phyloP scores from a whole-genome alignment of 108 stramenopile genomes.

The Epipyxis sp. region DNA sequence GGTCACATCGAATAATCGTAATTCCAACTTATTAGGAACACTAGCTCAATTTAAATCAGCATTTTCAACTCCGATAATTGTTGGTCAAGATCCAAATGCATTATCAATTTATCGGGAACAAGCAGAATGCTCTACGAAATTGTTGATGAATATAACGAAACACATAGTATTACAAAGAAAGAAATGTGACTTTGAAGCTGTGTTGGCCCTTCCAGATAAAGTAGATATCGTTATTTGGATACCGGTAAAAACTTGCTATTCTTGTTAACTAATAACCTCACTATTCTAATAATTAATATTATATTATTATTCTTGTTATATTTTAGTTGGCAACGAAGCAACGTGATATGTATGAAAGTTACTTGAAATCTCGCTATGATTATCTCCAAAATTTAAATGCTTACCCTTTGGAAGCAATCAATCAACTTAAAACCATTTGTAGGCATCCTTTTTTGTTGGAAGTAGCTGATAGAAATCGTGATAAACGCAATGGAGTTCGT shows the following conservation, averaged over 20 bases:
- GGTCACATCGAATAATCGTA: constrained; percentile 20
- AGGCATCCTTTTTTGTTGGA: constrained; percentile 9
- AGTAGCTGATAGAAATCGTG: no score
- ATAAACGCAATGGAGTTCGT: no score
- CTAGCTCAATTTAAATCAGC: not conserved
- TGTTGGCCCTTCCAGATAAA: not conserved
- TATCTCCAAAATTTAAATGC: no score
- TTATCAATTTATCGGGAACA: not conserved
- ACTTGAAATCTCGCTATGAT: no score
- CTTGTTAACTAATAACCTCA: no score
- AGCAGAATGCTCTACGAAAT: not conserved
- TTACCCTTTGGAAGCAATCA: constrained; percentile 31
- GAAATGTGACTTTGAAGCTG: not conserved
- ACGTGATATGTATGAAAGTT: not conserved
- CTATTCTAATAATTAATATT: no score
- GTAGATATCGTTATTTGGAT: constrained; percentile 23
- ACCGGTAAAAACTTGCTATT: no score
- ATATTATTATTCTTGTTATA: no score
- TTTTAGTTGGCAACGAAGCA: constrained; percentile 15
- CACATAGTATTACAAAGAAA: not conserved
- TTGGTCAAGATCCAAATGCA: constrained; percentile 14
- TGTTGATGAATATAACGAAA: not conserved
- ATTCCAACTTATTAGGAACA: not conserved
- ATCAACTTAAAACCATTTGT: constrained; percentile 10
- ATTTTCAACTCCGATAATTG: not conserved